Conservation (phyloP, 2,329 filamentous ascomycete species). For the Cytospora leucostoma region DNA sequence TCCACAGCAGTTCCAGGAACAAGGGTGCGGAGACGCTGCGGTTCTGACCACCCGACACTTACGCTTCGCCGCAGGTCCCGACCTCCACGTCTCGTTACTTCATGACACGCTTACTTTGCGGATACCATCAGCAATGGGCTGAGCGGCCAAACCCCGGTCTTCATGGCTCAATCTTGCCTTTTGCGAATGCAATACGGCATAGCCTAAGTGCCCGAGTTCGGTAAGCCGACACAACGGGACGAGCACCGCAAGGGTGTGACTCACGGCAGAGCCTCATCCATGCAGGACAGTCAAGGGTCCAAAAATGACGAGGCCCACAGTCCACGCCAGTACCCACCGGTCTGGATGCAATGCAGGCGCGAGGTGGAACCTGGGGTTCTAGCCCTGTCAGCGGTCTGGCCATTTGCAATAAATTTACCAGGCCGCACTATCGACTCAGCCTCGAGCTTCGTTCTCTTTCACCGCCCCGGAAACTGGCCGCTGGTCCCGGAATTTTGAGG, state of each 20-base stretch:
- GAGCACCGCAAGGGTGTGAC: conserved; percentile 16
- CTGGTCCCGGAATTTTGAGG: neutral
- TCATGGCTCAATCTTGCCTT: conserved; percentile 1
- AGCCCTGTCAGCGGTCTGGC: conserved; percentile 5
- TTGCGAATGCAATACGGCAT: conserved; percentile 7
- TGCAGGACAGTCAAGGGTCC: conserved; percentile 24
- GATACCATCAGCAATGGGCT: conserved; percentile 4
- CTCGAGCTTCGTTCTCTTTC: conserved; percentile 3
- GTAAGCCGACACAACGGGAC: conserved; percentile 23
- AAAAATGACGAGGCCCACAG: conserved; percentile 19
- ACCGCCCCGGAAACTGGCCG: conserved; percentile 2
- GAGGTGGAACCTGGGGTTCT: conserved; percentile 15
- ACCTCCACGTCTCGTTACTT: neutral
- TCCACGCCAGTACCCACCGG: conserved; percentile 19
- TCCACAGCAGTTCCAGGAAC: neutral
- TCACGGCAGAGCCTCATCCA: conserved; percentile 25
- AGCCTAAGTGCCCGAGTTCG: neutral
- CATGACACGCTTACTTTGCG: conserved; percentile 1
- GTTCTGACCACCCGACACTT: neutral
- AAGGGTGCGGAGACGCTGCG: neutral
- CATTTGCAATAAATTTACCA: conserved; percentile 1
- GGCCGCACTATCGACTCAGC: conserved; percentile 1
- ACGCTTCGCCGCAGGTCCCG: too few species aligned
- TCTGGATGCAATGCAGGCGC: conserved; percentile 21
- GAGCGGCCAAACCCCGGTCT: neutral